Base-by-base conservation (phyloP, 164 flowering plant species). In the Aristolochia contorta region DNA sequence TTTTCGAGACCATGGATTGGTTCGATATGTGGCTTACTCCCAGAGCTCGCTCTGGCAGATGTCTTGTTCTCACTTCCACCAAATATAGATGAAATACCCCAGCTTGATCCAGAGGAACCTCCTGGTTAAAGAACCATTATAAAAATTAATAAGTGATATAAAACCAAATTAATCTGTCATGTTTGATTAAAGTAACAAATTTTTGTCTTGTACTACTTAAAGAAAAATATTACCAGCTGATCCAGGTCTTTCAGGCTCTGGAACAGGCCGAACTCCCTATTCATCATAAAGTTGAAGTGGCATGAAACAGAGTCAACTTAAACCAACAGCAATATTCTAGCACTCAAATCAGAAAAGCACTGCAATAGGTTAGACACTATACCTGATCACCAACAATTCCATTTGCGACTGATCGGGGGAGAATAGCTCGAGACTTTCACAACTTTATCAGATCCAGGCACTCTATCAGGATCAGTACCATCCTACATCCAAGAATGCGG, bases 21-120 rank as follows among this genome's bases (percentile, higher is more conserved):
- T 63, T 84, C 96, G 63, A 33, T 69, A 56, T 62, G 62, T 55
- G 77, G 51, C 71, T 76, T 89, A 79, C 55, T 80, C 3, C 65
- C 57, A 6, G 73, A 53, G 55, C 41, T 77, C 47, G 84, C 93
- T 69, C 74, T 90, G 8, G 64, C 71, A 62, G 84, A 41, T 15
- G 62, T 16, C 53, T 82, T 85, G 65, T 59, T 75, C 53, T 82
- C 92, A 65, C 74, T 63, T 9, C 79, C 84, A 60, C 96, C 84
- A 79, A 94, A 91, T 61, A 94, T 81, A 27, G 96, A 84, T 62
- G 96, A 73, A 67, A 94, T 84, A 10, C 93, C 88, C 99, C 99
- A 94, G 69, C 66, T 68, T 63, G 90, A 78, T 63, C 73, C 67
- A 62, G 69, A 62, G 54, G 73, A 46, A 61, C 56, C 80, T 59